Base-by-base conservation (phyloP, 495 filamentous ascomycete genomes). In the Rhypophila decipiens region DNA sequence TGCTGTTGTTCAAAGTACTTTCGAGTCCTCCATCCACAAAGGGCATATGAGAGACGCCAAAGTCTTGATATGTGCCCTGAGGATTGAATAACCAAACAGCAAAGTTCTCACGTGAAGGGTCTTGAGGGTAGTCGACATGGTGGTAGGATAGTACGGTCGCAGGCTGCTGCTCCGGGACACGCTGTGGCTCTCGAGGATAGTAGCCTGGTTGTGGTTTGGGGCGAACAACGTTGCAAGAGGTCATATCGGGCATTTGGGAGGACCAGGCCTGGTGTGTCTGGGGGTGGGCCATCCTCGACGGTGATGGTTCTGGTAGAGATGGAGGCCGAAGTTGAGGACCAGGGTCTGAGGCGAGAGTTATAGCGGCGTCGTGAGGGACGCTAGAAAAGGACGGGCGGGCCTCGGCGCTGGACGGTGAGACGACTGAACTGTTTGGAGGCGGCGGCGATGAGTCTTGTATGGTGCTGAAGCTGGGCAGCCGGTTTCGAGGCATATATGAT, bases 401-500 rank as follows among this genome's bases (percentile, higher is more conserved):
- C 53, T 55, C 67, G 46, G 51, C 60, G 53, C 50, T 53, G 46
- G 47, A 47, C 2, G 59, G 53, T 41, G 60, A 64, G 33, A 58
- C 51, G 29, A 55, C 58, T 44, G 24, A 53, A 41, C 38, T 49
- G 45, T 34, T 51, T 37, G 52, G 34, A 17, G 44, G 46, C 5
- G 54, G 47, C 17, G 61, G 49, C 10, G 59, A 50, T 1, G 57
- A 37, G 43, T 44, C 45, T 47, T 71, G 63, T 52, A 77, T 66
- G 31, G 78, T 67, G 53, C 79, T 70, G 63, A 84, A 85, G 49
- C 80, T 79, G 53, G 94, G 88, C 53, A 89, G 85, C 46, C 90
- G 86, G 64, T 96, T 90, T 33, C 95, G 70, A 57, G 95, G 91
- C 5, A 90, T 90, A 39, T 91, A 93, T 44, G 88, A 84, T 24